Evolutionary conservation across 352 stramenopile species (phyloP).

Genomic region (Phytopythium aichiense): DNA sequence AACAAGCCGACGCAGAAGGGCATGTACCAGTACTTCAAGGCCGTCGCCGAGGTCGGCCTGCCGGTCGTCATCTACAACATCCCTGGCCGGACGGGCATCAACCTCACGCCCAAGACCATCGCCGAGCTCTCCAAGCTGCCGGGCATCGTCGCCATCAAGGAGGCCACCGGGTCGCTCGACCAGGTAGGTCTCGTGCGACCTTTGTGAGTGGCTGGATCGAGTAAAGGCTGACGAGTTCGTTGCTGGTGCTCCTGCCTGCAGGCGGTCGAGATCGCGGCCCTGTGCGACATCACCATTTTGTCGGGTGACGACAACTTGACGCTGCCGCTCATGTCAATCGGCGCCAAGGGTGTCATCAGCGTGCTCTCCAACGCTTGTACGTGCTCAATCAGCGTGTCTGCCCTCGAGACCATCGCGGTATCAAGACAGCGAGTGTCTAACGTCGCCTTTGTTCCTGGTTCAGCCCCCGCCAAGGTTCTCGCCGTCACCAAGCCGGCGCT

Average conservation of each 20-base stretch:
- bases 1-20: slow-evolving; percentile 98
- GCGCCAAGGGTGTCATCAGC: slow-evolving; percentile 87
- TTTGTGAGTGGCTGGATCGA: neutral
- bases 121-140: slow-evolving; percentile 90
- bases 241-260: neutral
- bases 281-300: slow-evolving; percentile 91
- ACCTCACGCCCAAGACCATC: slow-evolving; percentile 94
- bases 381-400: slow-evolving; percentile 9
- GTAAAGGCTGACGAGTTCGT: neutral
- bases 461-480: slow-evolving; percentile 82
- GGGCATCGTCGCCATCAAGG: slow-evolving; percentile 97
- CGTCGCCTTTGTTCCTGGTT: neutral
- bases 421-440: neutral
- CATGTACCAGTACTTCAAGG: slow-evolving; percentile 94
- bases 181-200: slow-evolving; percentile 21
- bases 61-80: slow-evolving; percentile 98
- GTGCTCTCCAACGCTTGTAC: slow-evolving; percentile 87
- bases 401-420: neutral
- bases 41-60: slow-evolving; percentile 80
- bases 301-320: slow-evolving; percentile 91
- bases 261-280: slow-evolving; percentile 82
- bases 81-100: slow-evolving; percentile 93
- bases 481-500: slow-evolving; percentile 74
- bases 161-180: slow-evolving; percentile 94
- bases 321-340: slow-evolving; percentile 87